Percentiles rank a stretch among this genome's conserved stretches.
Evolutionary conservation across 2,329 filamentous ascomycete genomes (phyloP).

Genomic region (Botryotinia convoluta): DNA sequence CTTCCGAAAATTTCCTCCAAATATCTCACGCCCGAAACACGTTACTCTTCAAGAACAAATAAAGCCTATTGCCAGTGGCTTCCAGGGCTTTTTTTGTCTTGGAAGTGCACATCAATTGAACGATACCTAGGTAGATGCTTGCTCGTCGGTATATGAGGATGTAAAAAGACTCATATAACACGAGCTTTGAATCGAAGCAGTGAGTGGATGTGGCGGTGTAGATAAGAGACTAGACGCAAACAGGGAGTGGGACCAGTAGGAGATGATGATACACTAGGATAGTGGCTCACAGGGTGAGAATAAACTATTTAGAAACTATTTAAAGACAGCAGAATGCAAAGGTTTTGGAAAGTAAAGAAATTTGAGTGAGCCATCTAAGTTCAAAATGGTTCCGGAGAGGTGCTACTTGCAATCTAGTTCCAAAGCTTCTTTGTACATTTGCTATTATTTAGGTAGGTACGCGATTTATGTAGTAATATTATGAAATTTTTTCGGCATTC

Average conservation of each 20-base stretch:
- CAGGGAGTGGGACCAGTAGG: fast-evolving
- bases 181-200: fast-evolving
- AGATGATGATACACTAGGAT: too few species aligned
- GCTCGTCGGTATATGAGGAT: not conserved
- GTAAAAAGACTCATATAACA: not conserved
- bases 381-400: not conserved
- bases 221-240: not conserved
- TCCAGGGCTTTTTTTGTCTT: fast-evolving
- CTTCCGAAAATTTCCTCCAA: not conserved
- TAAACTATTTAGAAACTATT: too few species aligned
- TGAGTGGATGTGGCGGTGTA: not conserved
- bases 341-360: not conserved
- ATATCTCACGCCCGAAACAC: not conserved
- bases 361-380: too few species aligned
- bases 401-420: not conserved
- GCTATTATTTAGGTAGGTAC: not conserved
- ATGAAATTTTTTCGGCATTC: fast-evolving
- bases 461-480: fast-evolving
- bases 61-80: fast-evolving
- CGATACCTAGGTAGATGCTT: not conserved
- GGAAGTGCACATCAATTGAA: fast-evolving
- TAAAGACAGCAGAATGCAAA: too few species aligned
- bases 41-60: not conserved
- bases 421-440: too few species aligned
- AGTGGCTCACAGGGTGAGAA: not conserved